Conservation (phyloP, 768 basidiomycete species). For the Tephrocybe sp. region DNA sequence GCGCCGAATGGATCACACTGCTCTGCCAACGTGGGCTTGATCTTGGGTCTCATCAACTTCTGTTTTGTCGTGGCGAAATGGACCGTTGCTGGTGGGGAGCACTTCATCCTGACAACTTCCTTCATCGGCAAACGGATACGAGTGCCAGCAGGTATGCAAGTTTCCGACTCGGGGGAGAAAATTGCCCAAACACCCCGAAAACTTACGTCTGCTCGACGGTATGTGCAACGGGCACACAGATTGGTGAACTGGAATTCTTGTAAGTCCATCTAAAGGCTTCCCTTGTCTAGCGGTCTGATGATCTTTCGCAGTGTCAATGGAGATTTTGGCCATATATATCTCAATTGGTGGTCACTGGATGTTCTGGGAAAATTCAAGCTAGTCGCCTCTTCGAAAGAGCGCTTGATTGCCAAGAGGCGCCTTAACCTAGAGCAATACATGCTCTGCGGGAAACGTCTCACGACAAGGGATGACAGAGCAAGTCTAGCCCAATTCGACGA, state of each 20-base stretch:
- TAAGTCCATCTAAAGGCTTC: neutral
- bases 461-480: neutral
- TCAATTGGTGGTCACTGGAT: neutral
- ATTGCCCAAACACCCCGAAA: neutral
- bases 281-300: neutral
- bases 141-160: neutral
- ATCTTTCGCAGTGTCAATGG: neutral
- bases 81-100: constrained; percentile 3
- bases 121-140: neutral
- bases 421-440: constrained; percentile 2
- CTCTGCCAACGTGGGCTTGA: neutral
- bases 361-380: neutral
- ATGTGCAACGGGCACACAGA: neutral
- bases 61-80: neutral
- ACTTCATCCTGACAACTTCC: neutral
- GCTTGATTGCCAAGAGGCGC: neutral
- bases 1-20: neutral
- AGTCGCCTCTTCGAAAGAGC: neutral
- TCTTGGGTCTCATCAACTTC: neutral
- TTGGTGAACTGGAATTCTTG: neutral
- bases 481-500: neutral
- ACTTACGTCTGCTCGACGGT: neutral
- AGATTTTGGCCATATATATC: neutral
- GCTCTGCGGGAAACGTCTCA: neutral
- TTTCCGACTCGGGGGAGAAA: neutral